These are phyloP conservation scores for Heterococcus sp. DNA, from an alignment of 108 stramenopile genomes.

Conservation along the genomic window DNA sequence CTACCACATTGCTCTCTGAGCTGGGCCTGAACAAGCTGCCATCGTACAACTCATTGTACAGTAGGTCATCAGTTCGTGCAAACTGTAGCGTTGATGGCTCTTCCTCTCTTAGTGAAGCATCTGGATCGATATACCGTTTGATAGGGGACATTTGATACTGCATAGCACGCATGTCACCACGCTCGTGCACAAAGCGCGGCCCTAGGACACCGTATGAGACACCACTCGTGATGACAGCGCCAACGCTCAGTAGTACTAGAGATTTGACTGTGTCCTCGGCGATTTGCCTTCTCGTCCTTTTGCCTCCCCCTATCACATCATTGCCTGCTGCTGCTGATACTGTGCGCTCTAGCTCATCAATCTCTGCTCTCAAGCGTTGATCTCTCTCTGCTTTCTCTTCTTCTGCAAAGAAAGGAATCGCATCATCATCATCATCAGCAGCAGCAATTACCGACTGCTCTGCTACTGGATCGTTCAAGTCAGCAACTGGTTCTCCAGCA, in stretches of 20 bases:
- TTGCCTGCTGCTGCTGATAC: not conserved
- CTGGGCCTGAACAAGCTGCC: not conserved
- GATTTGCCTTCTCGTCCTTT: not conserved
- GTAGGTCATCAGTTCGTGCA: not conserved
- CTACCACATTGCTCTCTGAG: too few relatives aligned
- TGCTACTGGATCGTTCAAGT: not conserved
- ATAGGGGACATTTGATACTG: too few relatives aligned
- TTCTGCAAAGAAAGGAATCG: not conserved
- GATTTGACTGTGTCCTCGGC: not conserved
- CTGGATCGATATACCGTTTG: not conserved
- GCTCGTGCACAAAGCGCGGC: not conserved
- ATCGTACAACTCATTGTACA: not conserved
- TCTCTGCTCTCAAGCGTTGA: not conserved
- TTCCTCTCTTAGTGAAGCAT: not conserved
- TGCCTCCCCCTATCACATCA: not conserved
- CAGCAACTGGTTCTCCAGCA: not conserved
- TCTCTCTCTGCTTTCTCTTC: not conserved
- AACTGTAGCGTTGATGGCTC: not conserved
- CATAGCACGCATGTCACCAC: not conserved
- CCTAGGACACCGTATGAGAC: not conserved
- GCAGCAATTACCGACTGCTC: not conserved
- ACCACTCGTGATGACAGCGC: not conserved
- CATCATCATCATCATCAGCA: not conserved
- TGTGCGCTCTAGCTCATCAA: not conserved
- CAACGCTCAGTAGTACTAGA: not conserved